Evolutionary conservation across 176 grass and related monocot genomes (phyloP).

Genomic region (Areca catechu): DNA sequence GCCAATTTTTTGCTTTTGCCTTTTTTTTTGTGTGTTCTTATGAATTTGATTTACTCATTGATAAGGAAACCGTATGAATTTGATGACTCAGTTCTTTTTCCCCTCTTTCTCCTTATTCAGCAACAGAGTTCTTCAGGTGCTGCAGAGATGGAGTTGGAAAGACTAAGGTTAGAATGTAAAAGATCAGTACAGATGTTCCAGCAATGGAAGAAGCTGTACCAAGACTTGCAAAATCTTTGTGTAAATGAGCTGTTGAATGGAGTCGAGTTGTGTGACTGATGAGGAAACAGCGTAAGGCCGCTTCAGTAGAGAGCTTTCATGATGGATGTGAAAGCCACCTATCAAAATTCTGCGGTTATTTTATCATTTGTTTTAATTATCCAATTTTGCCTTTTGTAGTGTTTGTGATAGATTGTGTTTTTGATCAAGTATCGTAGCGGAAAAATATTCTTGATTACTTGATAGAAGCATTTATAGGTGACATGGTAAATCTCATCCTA

Average conservation of each 20-base stretch:
- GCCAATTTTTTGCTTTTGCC: too few species aligned
- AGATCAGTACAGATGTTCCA: not conserved
- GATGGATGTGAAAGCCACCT: too few species aligned
- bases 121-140: slow-evolving; percentile 7
- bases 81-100: not conserved
- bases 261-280: not conserved
- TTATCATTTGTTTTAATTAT: too few species aligned
- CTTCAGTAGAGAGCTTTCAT: too few species aligned
- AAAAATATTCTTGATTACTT: too few species aligned
- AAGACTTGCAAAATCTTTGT: slow-evolving; percentile 8
- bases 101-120: not conserved
- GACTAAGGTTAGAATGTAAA: slow-evolving; percentile 1
- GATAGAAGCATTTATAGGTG: too few species aligned
- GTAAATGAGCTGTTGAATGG: slow-evolving; percentile 9
- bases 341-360: too few species aligned
- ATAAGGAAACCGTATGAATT: not conserved
- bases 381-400: too few species aligned
- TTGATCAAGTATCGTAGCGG: too few species aligned
- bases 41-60: not conserved
- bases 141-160: slow-evolving; percentile 16
- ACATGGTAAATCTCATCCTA: too few species aligned
- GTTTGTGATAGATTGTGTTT: too few species aligned
- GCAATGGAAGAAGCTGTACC: slow-evolving; percentile 15
- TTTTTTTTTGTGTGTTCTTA: too few species aligned
- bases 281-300: not conserved